Base-by-base conservation (phyloP, 495 filamentous ascomycete species). In the Pyrenula aspistea region DNA sequence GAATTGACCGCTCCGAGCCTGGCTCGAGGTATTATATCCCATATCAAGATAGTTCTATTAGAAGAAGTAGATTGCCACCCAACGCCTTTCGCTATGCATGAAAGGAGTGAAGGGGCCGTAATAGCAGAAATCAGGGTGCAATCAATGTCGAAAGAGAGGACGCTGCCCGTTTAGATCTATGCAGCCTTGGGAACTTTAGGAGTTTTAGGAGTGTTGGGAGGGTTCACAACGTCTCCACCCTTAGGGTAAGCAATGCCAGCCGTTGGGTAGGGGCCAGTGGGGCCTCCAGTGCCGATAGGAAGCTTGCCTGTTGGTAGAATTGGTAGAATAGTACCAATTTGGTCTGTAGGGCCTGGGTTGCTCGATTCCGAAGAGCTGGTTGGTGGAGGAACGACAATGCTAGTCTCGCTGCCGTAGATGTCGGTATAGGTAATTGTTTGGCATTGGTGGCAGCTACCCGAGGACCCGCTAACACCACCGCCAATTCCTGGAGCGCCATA, bases 371-470 rank as follows among this genome's bases (percentile, higher is more conserved):
- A n/a, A 8, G 31, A 42, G 31, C 31, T 42, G 8, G 31, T 42
- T 8, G 53, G 53, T 31, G 53, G 53, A 31, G 53, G 53, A 36
- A 55, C 19, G 15, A 55, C 53, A n/a, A 36, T 42, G 20, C 23
- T 55, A 8, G 20, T 55, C 3, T 25, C 47, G 10, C 10, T 22
- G 2, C 53, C 53, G 8, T 10, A 42, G 53, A 48, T 42, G 24
- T 42, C 25, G 2, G 53, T 55, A 25, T 55, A 47, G 10, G 53
- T 47, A 42, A 47, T 55, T 25, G 53, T 55, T 25, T 55, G 24
- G 53, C 53, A 55, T 42, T 12, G 2, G 10, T 12, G 8, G 31
- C 53, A 55, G 24, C 10, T 25, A 2, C 23, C 53, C 4, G 31
- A 42, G 15, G 31, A 42, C 22, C 53, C 53, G 10, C 24, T 11